Base-by-base conservation (phyloP, 371 early-diverging fungal species). In the Thermomucor indicae-seudaticae region DNA sequence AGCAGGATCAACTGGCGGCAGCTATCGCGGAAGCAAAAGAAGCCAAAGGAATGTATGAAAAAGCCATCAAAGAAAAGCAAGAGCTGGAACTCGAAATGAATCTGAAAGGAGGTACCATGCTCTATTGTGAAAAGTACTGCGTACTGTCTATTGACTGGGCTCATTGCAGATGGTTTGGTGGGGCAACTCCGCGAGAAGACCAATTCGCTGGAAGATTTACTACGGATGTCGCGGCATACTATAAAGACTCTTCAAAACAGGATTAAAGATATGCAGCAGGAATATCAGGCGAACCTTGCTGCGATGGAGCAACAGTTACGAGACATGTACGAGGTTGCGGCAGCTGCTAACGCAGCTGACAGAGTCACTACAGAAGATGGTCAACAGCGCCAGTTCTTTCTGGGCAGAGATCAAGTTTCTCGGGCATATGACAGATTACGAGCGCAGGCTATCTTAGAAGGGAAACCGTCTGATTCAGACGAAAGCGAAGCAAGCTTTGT, bases 181-280 rank as follows among this genome's bases (percentile, higher is more conserved):
- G 83, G 86, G 2, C 82, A 85, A 44, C 70, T 91, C 0, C 86
- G 86, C 49, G 81, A 85, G 35, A 88, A 88, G 62, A 81, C 88
- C 4, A 70, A 73, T 43, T 88, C 89, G 1, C 67, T 92, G 8
- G 89, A 91, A 51, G 91, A 91, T 45, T 65, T 90, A 11, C 62
- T 92, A 10, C 78, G 86, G 5, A 83, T 89, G 76, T 88, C 91
- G 10, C 82, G 89, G 1, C 86, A 88, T 37, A 91, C 89, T 0
- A 85, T 91, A 27, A 74, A 85, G 28, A 85, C 89, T 14, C 64
- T 91, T 20, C 88, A 91, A 58, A 65, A 69, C 17, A 84, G 88
- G 49, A 60, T 89, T 43, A 78, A 75, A 49, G 86, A 89, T 48
- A 57, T 84, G 0, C 83, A 86, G 24, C 69, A 74, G 25, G 81